Percentiles rank a stretch among this genome's conserved stretches.
Conservation (phyloP, 352 stramenopile species). For the Phytophthora europaea region DNA sequence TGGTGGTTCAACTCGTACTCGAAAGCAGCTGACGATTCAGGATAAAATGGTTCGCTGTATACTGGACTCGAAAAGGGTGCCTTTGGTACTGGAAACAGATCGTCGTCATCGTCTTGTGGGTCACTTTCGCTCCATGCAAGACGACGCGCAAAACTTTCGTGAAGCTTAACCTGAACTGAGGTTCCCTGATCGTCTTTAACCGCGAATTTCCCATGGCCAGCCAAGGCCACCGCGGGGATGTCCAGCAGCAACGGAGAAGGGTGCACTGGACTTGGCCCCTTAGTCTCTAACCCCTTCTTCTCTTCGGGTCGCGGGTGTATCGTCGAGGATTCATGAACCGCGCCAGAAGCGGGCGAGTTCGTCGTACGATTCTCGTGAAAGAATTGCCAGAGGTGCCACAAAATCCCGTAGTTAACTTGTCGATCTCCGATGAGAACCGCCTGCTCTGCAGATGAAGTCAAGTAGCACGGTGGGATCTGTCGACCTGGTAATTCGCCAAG, state of each 20-base stretch:
- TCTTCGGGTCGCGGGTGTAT: not conserved
- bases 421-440: conserved; percentile 54
- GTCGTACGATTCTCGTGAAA: not conserved
- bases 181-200: conserved; percentile 1
- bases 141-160: conserved; percentile 30
- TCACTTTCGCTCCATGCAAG: conserved; percentile 21
- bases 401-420: conserved; percentile 53
- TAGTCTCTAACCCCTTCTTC: not conserved
- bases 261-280: not conserved
- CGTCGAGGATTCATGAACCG: not conserved
- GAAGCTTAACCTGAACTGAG: conserved; percentile 30
- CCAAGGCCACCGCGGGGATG: conserved; percentile 31
- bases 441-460: conserved; percentile 29
- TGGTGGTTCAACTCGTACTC: conserved; percentile 3
- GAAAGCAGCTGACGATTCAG: not conserved
- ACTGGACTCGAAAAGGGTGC: conserved; percentile 28
- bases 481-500: conserved; percentile 16
- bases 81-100: conserved; percentile 39
- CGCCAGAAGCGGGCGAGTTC: not conserved
- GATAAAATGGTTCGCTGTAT: conserved; percentile 11
- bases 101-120: conserved; percentile 14
- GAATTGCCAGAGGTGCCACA: conserved; percentile 66
- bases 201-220: conserved; percentile 9
- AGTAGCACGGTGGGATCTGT: conserved; percentile 23
- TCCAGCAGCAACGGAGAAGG: conserved; percentile 32